Base-by-base conservation (phyloP, 208 protist genomes). In the Trypanosoma avium region DNA sequence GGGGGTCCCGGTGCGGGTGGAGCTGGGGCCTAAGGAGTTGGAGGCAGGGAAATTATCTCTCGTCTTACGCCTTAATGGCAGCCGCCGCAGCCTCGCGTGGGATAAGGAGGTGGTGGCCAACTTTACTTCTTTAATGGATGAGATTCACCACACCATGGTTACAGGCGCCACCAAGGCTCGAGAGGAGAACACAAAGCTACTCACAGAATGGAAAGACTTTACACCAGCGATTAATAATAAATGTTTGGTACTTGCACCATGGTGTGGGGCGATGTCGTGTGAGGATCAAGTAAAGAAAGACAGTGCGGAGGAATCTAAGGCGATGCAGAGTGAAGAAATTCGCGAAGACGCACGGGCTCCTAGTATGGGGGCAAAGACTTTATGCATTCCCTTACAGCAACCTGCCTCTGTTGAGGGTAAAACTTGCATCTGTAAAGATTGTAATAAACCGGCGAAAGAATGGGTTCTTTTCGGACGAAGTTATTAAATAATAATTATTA, bases 11-110 rank as follows among this genome's bases (percentile, higher is more conserved):
- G 61, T 99, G 45, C 95, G 98, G 52, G 77, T 99, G 27, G 98
- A 99, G 87, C 29, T 99, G 10, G 98, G 98, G 36, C 97, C 98
- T 35, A 97, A 94, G 71, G 98, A 99, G 86, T 48, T 99, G 12
- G 83, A 70, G 54, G 58, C 73, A 45, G 63, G 77, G 56, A 27
- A 78, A 67, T 60, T 94, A 0, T 73, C 81, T 10, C 17, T 96
- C 7, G 73, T 73, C 10, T 36, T 90, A 35, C 88, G 92, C 50
- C 82, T 85, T 74, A 88, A 81, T 42, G 78, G 81, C 30, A 79
- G 78, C 65, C 89, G 88, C 68, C 72, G 70, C 10, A 73, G 40
- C 33, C 24, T 97, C 10, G 40, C 63, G n/a, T 89, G 92, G 77
- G 76, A 90, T 52, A 68, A 63, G 46, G 27, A 77, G 40, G 27